Percentiles rank a stretch among this genome's conserved stretches.
Evolutionary conservation across 176 grass and related monocot species (phyloP).

Genomic region (Musa itinerans): DNA sequence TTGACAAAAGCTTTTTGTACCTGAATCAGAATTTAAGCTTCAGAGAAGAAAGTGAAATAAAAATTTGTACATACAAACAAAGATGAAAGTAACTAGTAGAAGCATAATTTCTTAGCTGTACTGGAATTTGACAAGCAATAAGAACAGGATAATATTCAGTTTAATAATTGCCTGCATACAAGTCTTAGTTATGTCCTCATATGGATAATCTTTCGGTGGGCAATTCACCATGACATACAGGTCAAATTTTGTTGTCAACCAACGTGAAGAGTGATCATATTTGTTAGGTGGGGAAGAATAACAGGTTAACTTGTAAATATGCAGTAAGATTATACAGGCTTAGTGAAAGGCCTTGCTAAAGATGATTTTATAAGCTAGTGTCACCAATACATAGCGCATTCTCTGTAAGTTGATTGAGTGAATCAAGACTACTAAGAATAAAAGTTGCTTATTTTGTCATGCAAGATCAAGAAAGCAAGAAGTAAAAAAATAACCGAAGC

Average conservation of each 20-base stretch:
- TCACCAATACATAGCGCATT: background rate
- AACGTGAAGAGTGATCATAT: background rate
- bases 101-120: background rate
- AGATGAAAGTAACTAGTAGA: background rate
- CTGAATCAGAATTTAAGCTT: constrained; percentile 28
- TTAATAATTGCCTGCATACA: background rate
- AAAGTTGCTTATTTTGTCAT: background rate
- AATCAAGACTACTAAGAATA: background rate
- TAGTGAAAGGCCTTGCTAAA: background rate
- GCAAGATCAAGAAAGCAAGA: background rate
- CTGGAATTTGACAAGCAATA: background rate
- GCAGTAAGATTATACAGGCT: background rate
- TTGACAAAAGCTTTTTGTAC: constrained; percentile 89
- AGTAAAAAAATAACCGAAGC: constrained; percentile 43
- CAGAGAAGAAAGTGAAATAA: constrained; percentile 4
- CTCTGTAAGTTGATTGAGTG: background rate
- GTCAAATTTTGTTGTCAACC: background rate
- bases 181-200: background rate
- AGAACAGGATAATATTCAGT: background rate
- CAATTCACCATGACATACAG: background rate
- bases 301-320: too few species aligned
- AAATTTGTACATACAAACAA: background rate
- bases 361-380: background rate
- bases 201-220: background rate
- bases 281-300: background rate